Base-by-base conservation (phyloP, 208 protist genomes). In the Balamuthia mandrillaris region DNA sequence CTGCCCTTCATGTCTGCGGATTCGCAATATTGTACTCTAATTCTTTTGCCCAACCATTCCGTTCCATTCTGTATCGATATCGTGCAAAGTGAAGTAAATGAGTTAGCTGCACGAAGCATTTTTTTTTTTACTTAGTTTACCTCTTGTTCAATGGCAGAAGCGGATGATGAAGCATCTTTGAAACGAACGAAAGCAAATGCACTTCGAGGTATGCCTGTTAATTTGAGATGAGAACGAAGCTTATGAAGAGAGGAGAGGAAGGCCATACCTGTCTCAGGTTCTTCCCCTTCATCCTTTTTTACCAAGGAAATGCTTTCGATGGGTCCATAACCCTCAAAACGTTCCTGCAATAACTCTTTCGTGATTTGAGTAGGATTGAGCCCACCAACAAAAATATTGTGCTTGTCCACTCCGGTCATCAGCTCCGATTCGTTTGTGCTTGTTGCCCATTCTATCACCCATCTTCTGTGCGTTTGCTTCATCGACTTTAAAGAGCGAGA, bases 371-470 rank as follows among this genome's bases (percentile, higher is more conserved):
- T 18, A 18, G 85, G 74, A 58, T 88, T 88, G 52, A 88, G 85
- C 4, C 85, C 85, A 9, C 85, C 85, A 1, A 88, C 58, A 37
- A 85, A 88, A 21, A 88, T 29, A 37, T 84, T 45, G 60, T 45
- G 49, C 47, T 52, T 68, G 45, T 88, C 77, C 6, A 88, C 70
- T 21, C 85, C 85, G 4, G 85, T 49, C 33, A 61, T 39, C n/a
- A n/a, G n/a, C 21, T 88, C 85, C 16, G 85, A 78, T 58, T 85
- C 78, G 60, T 88, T 84, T 4, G 14, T 58, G 45, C 54, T 78
- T n/a, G 85, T 86, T 1, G 77, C 78, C 85, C 85, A 88, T 44
- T 88, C 85, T 6, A 88, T 61, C 16, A 88, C 85, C 85, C 74
- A 84, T 49, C n/a, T n/a, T n/a, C n/a, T n/a, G n/a, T n/a, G n/a